Evolutionary conservation across 495 filamentous ascomycete species (phyloP), one percentile per base, ranked within the genome.

Genomic region (Daldinia caldariorum): DNA sequence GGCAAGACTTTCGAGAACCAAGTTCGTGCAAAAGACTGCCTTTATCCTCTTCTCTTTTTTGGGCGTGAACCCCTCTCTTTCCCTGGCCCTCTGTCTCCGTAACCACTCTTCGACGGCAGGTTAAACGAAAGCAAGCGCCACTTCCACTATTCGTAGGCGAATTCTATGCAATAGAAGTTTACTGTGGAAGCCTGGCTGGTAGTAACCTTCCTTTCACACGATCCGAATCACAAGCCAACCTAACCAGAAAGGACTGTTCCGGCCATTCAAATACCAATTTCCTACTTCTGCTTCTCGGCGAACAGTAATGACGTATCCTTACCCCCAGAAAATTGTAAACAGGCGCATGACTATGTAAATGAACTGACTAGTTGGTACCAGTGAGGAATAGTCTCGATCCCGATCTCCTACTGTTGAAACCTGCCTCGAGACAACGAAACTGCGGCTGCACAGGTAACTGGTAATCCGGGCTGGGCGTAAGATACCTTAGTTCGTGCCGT

Each of bases 271-370:
- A 51, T 47, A 50, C 54, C 32, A 63, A 31, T 38, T 55, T 60
- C 47, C 62, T 51, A 60, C 49, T 67, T 60, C 49, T 43, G 58
- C 22, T 61, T 62, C 37, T 53, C 26, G 51, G 50, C 32, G 37
- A 34, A 31, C 43, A 34, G 34, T 14, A 58, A 20, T 55, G 39
- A 29, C 70, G 70, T 62, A 57, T 68, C 43, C 41, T 69, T 72
- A 72, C 31, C 39, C 54, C 56, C n/a, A 43, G 34, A 57, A 0
- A 58, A 37, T 64, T 61, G 35, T 38, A 64, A 43, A 41, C 49
- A 68, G 61, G 69, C 49, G 69, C 69, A 72, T 72, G 60, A 61
- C 65, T 72, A 38, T 34, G 56, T 26, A 35, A 41, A 16, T 47
- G 31, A 56, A 12, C 65, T 45, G n/a, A 41, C 53, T 39, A 45